These are phyloP conservation scores for Petunia secreta DNA, from an alignment of 257 asterid genomes.

Conservation along the genomic window DNA sequence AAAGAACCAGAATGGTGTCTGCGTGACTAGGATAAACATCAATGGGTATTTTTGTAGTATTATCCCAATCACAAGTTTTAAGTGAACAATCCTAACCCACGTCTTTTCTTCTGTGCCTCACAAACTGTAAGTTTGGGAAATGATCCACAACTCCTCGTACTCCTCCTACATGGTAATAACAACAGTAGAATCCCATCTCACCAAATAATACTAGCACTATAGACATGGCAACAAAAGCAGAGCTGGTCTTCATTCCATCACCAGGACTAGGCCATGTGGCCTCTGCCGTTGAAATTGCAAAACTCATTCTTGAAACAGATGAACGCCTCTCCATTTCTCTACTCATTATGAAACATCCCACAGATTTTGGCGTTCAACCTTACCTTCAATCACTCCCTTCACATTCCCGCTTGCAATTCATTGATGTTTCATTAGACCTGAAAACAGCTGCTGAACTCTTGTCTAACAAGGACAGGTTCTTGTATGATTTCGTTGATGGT, in stretches of 20 bases:
- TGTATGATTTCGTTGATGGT: conserved; percentile 16
- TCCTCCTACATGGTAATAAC: background rate
- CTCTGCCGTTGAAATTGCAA: conserved; percentile 33
- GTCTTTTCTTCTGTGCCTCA: background rate
- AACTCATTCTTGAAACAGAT: conserved; percentile 11
- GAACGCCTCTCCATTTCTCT: conserved; percentile 27
- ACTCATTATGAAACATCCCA: conserved; percentile 30
- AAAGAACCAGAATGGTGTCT: background rate
- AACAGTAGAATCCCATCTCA: background rate
- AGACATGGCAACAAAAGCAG: conserved; percentile 18
- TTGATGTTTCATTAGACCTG: conserved; percentile 5
- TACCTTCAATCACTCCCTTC: conserved; percentile 21
- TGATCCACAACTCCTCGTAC: background rate
- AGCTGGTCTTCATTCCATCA: conserved; percentile 37
- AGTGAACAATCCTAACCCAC: background rate
- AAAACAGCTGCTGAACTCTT: conserved; percentile 22
- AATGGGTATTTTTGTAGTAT: background rate
- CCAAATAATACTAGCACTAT: too few relatives aligned
- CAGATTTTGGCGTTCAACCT: conserved; percentile 27
- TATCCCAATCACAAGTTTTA: background rate
- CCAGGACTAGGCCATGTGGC: conserved; percentile 41
- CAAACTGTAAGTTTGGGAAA: too few relatives aligned
- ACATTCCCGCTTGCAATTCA: conserved; percentile 3
- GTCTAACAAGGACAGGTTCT: conserved; percentile 21
- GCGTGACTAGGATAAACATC: background rate